phyloP scores from a whole-genome alignment of 192 early-diverging fungal genomes.

The Coemansia reversa region DNA sequence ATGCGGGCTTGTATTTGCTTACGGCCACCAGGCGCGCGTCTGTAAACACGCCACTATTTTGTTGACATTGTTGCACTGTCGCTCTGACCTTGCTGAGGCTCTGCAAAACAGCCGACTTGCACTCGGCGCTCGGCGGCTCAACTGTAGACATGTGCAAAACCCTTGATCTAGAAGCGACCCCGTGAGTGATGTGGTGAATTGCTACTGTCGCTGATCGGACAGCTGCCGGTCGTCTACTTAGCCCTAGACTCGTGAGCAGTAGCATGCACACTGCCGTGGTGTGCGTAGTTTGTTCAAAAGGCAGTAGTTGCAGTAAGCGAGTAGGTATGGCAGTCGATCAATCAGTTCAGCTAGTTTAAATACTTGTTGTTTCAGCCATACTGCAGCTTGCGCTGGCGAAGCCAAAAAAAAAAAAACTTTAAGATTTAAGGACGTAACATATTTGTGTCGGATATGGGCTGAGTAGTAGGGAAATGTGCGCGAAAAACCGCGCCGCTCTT shows the following conservation, averaged over 20 bases:
- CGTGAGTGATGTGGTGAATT: neutral
- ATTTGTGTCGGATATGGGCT: too few relatives aligned
- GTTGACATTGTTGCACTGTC: conserved; percentile 2
- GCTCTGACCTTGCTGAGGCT: conserved; percentile 10
- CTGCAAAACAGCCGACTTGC: conserved; percentile 23
- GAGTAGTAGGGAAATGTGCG: too few relatives aligned
- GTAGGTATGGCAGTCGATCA: neutral
- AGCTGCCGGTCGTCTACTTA: neutral
- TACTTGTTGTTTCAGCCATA: neutral
- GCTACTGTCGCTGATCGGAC: conserved; percentile 2
- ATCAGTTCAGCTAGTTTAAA: neutral
- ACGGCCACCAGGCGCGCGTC: conserved; percentile 83
- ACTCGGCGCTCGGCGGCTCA: conserved; percentile 18
- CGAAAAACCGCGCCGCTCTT: too few relatives aligned
- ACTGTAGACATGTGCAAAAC: conserved; percentile 8
- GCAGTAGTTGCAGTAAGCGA: neutral
- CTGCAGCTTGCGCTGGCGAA: too few relatives aligned
- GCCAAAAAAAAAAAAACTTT: too few relatives aligned
- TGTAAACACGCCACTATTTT: neutral
- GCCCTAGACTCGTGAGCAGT: neutral
- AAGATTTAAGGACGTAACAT: too few relatives aligned
- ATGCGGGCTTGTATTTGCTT: conserved; percentile 87
- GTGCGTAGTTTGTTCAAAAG: neutral
- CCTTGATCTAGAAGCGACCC: neutral
- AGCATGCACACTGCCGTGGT: neutral